phyloP scores from a whole-genome alignment of 2,329 filamentous ascomycete species.

The Camptophora hylomeconis region DNA sequence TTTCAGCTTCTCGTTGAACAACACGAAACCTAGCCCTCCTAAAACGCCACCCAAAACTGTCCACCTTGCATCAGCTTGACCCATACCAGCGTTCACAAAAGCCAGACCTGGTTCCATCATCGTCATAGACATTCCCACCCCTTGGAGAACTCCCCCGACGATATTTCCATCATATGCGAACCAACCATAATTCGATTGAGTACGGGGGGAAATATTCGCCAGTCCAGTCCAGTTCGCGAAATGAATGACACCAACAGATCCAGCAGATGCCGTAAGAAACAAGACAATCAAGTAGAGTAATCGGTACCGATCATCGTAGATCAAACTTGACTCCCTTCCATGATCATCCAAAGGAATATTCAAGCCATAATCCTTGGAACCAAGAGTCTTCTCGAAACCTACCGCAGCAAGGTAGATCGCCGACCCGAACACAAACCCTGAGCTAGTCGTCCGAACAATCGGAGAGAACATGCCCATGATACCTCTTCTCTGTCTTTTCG shows the following conservation, averaged over 20 bases:
- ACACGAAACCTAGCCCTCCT: constrained; percentile 35
- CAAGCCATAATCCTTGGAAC: no score
- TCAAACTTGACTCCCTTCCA: no score
- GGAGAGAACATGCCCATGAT: no score
- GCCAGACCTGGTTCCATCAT: constrained; percentile 55
- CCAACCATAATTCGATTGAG: constrained; percentile 39
- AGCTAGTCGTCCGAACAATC: no score
- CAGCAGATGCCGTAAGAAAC: constrained; percentile 51
- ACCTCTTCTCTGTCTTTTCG: no score
- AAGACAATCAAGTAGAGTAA: no score
- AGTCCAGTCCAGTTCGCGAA: constrained; percentile 32
- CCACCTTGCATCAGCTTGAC: constrained; percentile 38
- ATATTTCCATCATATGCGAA: constrained; percentile 52
- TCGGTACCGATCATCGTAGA: no score
- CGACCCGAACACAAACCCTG: no score
- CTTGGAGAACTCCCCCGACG: constrained; percentile 48
- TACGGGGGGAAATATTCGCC: constrained; percentile 34
- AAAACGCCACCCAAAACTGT: constrained; percentile 42
- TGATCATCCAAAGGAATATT: no score
- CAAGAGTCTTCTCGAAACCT: no score
- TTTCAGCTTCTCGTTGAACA: constrained; percentile 6
- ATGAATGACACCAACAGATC: constrained; percentile 42
- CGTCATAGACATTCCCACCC: constrained; percentile 53
- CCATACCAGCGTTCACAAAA: constrained; percentile 45
- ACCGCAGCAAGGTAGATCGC: no score